Percentiles rank a stretch among this genome's conserved stretches.
phyloP scores from a whole-genome alignment of 306 rosid species.

The Castanospermum australe region DNA sequence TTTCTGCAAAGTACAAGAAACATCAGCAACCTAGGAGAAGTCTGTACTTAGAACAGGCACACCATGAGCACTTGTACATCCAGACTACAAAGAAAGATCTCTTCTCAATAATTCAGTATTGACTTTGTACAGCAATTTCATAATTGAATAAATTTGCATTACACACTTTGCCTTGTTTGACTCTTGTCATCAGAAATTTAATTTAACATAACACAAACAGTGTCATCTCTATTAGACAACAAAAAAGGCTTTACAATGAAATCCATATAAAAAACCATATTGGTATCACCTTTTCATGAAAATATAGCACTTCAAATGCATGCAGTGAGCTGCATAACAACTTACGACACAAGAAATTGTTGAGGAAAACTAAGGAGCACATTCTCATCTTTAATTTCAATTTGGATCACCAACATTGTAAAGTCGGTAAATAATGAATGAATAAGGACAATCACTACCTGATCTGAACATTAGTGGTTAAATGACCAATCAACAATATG shows the following conservation, averaged over 20 bases:
- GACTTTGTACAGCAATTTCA: background rate
- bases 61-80: background rate
- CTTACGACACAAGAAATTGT: background rate
- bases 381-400: background rate
- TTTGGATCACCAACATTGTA: background rate
- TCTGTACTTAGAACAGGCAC: background rate
- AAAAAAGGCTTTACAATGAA: background rate
- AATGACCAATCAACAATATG: background rate
- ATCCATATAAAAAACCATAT: background rate
- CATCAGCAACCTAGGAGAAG: background rate
- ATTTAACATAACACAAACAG: background rate
- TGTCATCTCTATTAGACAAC: background rate
- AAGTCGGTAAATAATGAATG: too few species aligned
- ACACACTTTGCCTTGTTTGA: background rate
- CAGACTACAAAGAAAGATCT: background rate
- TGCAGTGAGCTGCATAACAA: background rate
- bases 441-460: background rate
- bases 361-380: background rate
- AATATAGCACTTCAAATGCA: background rate
- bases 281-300: background rate
- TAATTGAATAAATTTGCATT: background rate
- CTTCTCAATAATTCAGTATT: background rate
- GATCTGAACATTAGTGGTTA: background rate
- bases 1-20: constrained; percentile 47
- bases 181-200: background rate